These are phyloP conservation scores for Cryptococcus hybrid DNA, from an alignment of 1,284 basidiomycete genomes.

Conservation along the genomic window DNA sequence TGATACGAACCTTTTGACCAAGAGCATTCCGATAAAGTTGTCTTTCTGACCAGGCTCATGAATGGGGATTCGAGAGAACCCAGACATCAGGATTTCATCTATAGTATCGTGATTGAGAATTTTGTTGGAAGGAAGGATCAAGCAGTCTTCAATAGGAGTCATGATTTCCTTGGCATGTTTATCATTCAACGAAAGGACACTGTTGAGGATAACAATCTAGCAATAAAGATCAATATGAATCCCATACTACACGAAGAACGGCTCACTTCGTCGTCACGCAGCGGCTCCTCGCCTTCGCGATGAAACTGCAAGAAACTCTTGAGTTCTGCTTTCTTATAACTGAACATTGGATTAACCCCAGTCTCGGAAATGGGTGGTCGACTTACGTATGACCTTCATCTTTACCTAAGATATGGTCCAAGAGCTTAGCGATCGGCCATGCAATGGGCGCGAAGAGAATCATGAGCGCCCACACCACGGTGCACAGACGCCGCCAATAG, in stretches of 20 bases:
- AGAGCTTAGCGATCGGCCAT: slow-evolving; percentile 84
- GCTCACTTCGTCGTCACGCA: slow-evolving; percentile 68
- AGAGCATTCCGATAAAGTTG: slow-evolving; percentile 81
- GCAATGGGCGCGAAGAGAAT: slow-evolving; percentile 72
- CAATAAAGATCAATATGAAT: neutral
- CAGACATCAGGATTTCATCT: slow-evolving; percentile 69
- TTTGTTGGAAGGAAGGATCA: slow-evolving; percentile 60
- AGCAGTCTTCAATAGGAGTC: slow-evolving; percentile 68
- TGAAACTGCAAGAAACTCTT: slow-evolving; percentile 91
- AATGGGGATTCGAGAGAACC: slow-evolving; percentile 92
- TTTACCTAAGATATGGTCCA: slow-evolving; percentile 73
- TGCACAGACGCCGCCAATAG: slow-evolving; percentile 87
- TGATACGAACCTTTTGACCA: slow-evolving; percentile 71
- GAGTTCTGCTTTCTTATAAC: slow-evolving; percentile 88
- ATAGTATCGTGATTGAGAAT: slow-evolving; percentile 77
- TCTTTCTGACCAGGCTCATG: slow-evolving; percentile 72
- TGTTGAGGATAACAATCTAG: slow-evolving; percentile 80
- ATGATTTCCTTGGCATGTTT: slow-evolving; percentile 82
- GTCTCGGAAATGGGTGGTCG: neutral
- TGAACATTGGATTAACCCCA: slow-evolving; percentile 48
- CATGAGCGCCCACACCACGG: slow-evolving; percentile 68
- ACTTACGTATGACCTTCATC: slow-evolving; percentile 57
- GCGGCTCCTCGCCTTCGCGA: slow-evolving; percentile 77
- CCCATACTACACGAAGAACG: neutral
- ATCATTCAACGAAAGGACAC: slow-evolving; percentile 78